Evolutionary conservation across 495 filamentous ascomycete genomes (phyloP).

Genomic region (Filosporella fistucella): DNA sequence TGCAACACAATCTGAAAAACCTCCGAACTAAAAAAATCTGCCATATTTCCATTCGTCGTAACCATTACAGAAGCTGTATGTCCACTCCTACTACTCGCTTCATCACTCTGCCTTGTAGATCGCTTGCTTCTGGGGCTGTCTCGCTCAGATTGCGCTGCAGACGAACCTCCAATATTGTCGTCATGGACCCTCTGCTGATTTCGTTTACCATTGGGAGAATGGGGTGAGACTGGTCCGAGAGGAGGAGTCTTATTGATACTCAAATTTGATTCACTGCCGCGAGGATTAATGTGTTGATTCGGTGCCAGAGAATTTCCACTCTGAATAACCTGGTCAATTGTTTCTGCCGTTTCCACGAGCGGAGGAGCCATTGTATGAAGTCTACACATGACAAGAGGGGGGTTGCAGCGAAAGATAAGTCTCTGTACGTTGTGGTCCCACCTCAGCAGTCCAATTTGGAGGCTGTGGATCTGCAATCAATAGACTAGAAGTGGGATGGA

Average conservation of each 20-base stretch:
- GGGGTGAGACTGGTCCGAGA: not conserved
- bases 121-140: not conserved
- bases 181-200: not conserved
- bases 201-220: not conserved
- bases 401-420: too few relatives aligned
- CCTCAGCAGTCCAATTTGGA: too few relatives aligned
- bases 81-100: not conserved
- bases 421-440: too few relatives aligned
- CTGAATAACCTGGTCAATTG: conserved; percentile 11
- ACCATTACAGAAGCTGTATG: not conserved
- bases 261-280: not conserved
- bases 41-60: conserved; percentile 8
- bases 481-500: too few relatives aligned
- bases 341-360: not conserved
- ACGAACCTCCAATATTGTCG: not conserved
- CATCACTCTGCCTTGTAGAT: not conserved
- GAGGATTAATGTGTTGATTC: not conserved
- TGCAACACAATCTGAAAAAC: conserved; percentile 39
- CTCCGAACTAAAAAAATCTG: conserved; percentile 36
- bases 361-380: too few relatives aligned
- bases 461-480: too few relatives aligned
- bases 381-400: too few relatives aligned
- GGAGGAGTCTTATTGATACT: not conserved
- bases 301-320: not conserved
- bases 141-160: not conserved